Evolutionary conservation across 306 rosid genomes (phyloP).

Genomic region (Canavalia gladiata): DNA sequence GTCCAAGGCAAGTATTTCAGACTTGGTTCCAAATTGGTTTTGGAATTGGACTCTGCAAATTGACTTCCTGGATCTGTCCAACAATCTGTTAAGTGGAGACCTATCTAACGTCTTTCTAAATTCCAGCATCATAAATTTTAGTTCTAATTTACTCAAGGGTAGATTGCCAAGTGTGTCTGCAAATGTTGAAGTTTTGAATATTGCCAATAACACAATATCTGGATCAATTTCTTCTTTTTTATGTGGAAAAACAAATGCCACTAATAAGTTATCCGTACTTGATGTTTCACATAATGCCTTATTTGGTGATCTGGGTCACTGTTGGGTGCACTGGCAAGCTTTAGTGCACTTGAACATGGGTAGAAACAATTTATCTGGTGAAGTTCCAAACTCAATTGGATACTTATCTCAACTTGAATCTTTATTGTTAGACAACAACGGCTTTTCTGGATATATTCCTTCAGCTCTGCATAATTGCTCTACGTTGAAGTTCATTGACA

Average conservation of each 20-base stretch:
- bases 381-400: slow-evolving; percentile 44
- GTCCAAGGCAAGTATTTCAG: slow-evolving; percentile 49
- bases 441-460: slow-evolving; percentile 38
- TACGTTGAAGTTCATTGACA: slow-evolving; percentile 46
- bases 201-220: slow-evolving; percentile 48
- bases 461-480: slow-evolving; percentile 42
- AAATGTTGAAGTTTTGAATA: slow-evolving; percentile 38
- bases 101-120: slow-evolving; percentile 34
- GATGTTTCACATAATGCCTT: slow-evolving; percentile 46
- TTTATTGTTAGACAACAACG: slow-evolving; percentile 40
- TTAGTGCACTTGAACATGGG: slow-evolving; percentile 54
- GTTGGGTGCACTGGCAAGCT: slow-evolving; percentile 53
- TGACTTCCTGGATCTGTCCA: slow-evolving; percentile 43
- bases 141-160: slow-evolving; percentile 46
- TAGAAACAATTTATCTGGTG: slow-evolving; percentile 45
- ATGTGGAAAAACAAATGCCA: slow-evolving; percentile 30
- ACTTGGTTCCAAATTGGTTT: slow-evolving; percentile 51
- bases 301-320: slow-evolving; percentile 43
- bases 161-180: slow-evolving; percentile 41
- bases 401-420: slow-evolving; percentile 38
- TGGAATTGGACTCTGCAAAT: slow-evolving; percentile 48
- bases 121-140: slow-evolving; percentile 42
- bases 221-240: slow-evolving; percentile 45
- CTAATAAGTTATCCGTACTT: slow-evolving; percentile 38
- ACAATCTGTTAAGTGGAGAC: slow-evolving; percentile 50